phyloP scores from a whole-genome alignment of 2,329 filamentous ascomycete species.

The Lachnellula occidentalis region DNA sequence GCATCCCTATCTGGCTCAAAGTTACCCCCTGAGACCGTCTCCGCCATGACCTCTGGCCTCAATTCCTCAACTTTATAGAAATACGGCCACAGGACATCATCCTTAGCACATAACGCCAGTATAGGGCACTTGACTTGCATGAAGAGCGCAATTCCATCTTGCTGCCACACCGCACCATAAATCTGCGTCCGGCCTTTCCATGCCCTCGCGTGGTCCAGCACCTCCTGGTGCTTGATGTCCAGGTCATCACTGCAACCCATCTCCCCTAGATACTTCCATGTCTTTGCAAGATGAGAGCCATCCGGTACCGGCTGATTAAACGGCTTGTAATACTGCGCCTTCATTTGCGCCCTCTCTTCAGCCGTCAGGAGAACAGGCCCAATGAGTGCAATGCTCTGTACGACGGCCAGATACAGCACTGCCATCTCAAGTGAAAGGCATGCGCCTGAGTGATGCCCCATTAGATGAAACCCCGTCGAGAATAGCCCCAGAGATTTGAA shows the following conservation, averaged over 20 bases:
- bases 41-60: not conserved
- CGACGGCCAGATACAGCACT: not conserved
- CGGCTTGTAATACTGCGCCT: not conserved
- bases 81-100: slow-evolving; percentile 6
- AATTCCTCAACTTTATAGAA: not conserved
- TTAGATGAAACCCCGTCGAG: not conserved
- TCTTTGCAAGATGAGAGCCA: slow-evolving; percentile 1
- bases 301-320: slow-evolving; percentile 2
- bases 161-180: not conserved
- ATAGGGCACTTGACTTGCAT: not conserved
- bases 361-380: not conserved
- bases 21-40: not conserved
- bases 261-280: slow-evolving; percentile 1
- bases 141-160: not conserved
- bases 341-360: not conserved
- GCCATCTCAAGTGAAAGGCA: slow-evolving; percentile 5
- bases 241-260: not conserved
- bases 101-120: slow-evolving; percentile 3
- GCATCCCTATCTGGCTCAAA: not conserved
- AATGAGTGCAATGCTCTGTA: not conserved
- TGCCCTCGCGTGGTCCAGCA: slow-evolving; percentile 1
- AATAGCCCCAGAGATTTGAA: not conserved
- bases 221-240: not conserved
- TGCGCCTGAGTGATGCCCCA: slow-evolving; percentile 8
- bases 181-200: slow-evolving; percentile 1